These are phyloP conservation scores for Verticillium longisporum DNA, from an alignment of 2,329 filamentous ascomycete genomes.

Conservation along the genomic window DNA sequence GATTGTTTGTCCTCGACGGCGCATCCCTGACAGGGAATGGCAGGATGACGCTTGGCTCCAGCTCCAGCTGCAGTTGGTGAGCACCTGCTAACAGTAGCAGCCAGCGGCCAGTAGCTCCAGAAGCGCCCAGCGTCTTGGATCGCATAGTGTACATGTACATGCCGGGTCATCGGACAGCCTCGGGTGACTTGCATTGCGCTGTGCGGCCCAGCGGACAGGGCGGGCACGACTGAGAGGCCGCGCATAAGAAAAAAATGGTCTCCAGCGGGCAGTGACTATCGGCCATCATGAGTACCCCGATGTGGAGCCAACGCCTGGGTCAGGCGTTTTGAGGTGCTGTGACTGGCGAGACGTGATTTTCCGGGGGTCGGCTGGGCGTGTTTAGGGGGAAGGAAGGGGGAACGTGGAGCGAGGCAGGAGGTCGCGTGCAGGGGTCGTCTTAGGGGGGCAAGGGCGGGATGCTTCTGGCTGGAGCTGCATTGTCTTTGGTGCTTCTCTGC, in stretches of 20 bases:
- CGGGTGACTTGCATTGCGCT: constrained; percentile 5
- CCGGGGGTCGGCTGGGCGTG: background rate
- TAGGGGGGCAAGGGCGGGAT: background rate
- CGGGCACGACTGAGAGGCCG: background rate
- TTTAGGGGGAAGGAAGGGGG: background rate
- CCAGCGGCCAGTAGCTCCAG: too few relatives aligned
- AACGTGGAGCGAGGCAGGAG: background rate
- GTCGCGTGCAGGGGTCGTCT: background rate
- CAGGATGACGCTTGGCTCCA: background rate
- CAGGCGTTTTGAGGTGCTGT: background rate
- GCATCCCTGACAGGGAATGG: background rate
- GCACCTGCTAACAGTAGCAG: too few relatives aligned
- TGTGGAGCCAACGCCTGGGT: background rate
- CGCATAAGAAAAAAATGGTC: background rate
- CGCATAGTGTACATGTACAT: background rate
- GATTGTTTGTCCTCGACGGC: background rate
- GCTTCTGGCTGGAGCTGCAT: background rate
- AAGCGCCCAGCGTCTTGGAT: background rate
- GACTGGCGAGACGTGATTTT: background rate
- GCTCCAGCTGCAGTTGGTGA: background rate
- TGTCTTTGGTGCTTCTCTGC: too few relatives aligned
- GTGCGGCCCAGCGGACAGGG: background rate
- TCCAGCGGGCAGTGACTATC: background rate
- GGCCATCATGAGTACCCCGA: background rate
- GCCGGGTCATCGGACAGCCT: constrained; percentile 4